These are phyloP conservation scores for Plasmodium coatneyi DNA, from an alignment of 169 alveolate genomes.

Conservation along the genomic window DNA sequence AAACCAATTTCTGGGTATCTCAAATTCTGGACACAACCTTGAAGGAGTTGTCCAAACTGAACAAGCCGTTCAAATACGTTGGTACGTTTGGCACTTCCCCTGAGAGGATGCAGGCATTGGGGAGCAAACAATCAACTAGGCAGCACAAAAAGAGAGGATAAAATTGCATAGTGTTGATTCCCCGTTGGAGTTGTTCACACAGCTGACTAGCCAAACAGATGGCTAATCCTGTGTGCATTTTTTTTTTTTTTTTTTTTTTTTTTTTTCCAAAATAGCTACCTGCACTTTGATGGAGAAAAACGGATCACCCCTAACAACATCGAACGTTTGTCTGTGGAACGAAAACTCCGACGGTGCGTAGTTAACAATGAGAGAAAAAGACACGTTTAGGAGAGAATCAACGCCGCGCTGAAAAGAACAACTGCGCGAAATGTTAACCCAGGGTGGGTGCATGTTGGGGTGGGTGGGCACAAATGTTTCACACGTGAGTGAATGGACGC, in stretches of 20 bases:
- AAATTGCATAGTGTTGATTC: not conserved
- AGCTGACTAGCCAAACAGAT: not conserved
- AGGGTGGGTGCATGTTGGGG: not conserved
- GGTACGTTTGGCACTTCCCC: slow-evolving; percentile 38
- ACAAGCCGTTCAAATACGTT: slow-evolving; percentile 85
- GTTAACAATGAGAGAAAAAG: not conserved
- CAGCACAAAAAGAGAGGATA: not conserved
- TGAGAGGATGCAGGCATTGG: not conserved
- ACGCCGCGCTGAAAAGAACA: not conserved
- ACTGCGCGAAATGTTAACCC: not conserved
- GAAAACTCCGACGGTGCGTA: slow-evolving; percentile 83
- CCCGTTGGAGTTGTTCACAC: not conserved
- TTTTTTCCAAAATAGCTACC: slow-evolving; percentile 77
- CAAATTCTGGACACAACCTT: slow-evolving; percentile 85
- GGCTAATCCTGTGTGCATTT: slow-evolving; percentile 15
- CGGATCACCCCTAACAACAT: slow-evolving; percentile 87
- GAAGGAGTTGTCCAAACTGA: slow-evolving; percentile 84
- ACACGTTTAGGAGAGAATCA: not conserved
- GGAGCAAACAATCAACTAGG: not conserved
- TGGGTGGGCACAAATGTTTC: not conserved
- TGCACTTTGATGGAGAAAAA: slow-evolving; percentile 85
- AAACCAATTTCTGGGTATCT: slow-evolving; percentile 84
- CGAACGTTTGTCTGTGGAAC: slow-evolving; percentile 88
- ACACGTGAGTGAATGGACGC: not conserved
- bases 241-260: slow-evolving; percentile 37